Evolutionary conservation across 2,329 filamentous ascomycete species (phyloP).

Genomic region (Apiospora koreana): DNA sequence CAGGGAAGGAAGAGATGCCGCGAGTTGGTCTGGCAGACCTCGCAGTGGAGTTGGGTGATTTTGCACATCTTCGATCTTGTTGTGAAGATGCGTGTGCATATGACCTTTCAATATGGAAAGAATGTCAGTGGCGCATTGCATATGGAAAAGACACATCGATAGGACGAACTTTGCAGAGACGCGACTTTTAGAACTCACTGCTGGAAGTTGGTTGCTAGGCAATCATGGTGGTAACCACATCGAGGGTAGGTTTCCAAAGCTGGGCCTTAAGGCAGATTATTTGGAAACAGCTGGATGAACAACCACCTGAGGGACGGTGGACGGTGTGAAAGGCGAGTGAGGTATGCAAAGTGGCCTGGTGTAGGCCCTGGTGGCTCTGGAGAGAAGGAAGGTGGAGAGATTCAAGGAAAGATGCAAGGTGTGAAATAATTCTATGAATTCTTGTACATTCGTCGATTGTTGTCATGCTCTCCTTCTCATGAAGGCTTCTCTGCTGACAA

Average conservation of each 20-base stretch:
- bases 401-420: neutral
- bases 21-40: neutral
- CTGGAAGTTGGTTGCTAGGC: neutral
- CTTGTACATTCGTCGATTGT: neutral
- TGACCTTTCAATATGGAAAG: neutral
- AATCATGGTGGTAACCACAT: neutral
- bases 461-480: neutral
- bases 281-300: neutral
- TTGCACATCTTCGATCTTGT: neutral
- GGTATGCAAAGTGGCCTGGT: neutral
- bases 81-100: neutral
- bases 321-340: neutral
- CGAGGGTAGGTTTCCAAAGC: too few relatives aligned
- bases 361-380: neutral
- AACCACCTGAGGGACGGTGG: too few relatives aligned
- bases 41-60: neutral
- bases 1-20: slow-evolving; percentile 2
- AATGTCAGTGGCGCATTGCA: neutral
- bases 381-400: neutral
- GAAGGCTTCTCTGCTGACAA: neutral
- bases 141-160: neutral
- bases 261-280: neutral
- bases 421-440: neutral
- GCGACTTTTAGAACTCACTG: neutral
- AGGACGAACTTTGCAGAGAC: too few relatives aligned